These are phyloP conservation scores for Leucosporidium yakuticum DNA, from an alignment of 768 basidiomycete genomes.

Conservation along the genomic window DNA sequence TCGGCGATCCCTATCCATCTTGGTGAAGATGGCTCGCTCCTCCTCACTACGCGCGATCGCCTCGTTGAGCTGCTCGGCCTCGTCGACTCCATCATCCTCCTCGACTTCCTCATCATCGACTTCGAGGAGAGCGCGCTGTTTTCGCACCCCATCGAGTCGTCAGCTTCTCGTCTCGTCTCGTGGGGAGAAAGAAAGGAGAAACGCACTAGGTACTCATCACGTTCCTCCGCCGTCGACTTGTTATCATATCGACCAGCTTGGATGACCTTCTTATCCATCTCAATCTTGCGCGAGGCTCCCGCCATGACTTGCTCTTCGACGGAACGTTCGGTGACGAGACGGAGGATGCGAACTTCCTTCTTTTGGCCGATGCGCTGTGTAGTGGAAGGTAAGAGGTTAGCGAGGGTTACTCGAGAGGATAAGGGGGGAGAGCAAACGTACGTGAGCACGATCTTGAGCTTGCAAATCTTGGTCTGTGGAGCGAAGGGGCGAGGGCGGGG, in stretches of 20 bases:
- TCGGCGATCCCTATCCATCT: conserved; percentile 76
- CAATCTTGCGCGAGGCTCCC: conserved; percentile 88
- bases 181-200: not conserved
- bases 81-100: conserved; percentile 45
- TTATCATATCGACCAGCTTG: conserved; percentile 99
- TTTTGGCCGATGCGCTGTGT: conserved; percentile 99
- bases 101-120: conserved; percentile 45
- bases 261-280: conserved; percentile 81
- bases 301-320: conserved; percentile 86
- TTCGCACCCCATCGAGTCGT: conserved; percentile 6
- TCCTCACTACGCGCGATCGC: conserved; percentile 78
- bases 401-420: not conserved
- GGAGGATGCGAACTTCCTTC: conserved; percentile 89
- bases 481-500: too few relatives aligned
- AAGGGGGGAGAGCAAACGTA: not conserved
- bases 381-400: conserved; percentile 43
- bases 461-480: conserved; percentile 71
- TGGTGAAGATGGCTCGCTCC: conserved; percentile 67
- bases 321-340: conserved; percentile 95
- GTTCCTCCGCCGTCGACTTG: conserved; percentile 95
- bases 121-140: conserved; percentile 68
- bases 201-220: conserved; percentile 84
- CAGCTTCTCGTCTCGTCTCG: conserved; percentile 6
- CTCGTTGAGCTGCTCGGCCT: conserved; percentile 70
- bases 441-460: conserved; percentile 76